Evolutionary conservation across 148 eudicot species (phyloP), one percentile per base, ranked within the genome.

Genomic region (Arbutus unedo): DNA sequence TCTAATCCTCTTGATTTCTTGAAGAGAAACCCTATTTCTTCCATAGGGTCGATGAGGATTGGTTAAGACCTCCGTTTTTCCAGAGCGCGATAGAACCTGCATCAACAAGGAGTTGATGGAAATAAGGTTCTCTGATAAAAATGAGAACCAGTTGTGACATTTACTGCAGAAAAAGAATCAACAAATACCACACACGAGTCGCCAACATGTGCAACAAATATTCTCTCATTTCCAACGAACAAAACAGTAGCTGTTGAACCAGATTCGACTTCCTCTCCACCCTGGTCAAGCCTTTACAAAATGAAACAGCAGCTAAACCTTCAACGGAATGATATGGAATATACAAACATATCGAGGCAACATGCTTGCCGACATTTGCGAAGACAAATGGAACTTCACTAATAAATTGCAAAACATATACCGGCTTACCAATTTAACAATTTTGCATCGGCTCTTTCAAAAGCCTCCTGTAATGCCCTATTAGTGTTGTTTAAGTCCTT

Each of bases 21-120:
- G 88, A 73, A 96, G 92, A 44, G 97, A 92, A 70, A 80, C 86
- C 77, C 71, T 89, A 83, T 90, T 94, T 89, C 86, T 92, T 84
- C 99, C 99, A 86, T 93, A 94, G 48, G 98, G 99, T 81, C 99
- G 85, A 83, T 96, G 99, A 48, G 99, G 91, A 87, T 87, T 89
- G 15, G 99, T 96, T 88, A 96, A 74, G 68, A 90, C 87, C 87
- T 94, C 94, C 77, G 92, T 88, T 88, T 91, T 93, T 57, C 99
- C 99, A 60, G 94, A 88, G 5, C 93, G 92, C 51, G 99, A 92
- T 68, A 96, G 82, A 73, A 90, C 97, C 99, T 96, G 86, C 76
- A 87, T 71, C 31, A 49, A 73, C 45, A 53, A 48, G 82, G n/a
- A 18, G n/a, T 73, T 74, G 54, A 47, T 47, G 13, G 15, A 73